phyloP scores from a whole-genome alignment of 2,329 filamentous ascomycete genomes.

The Trichoderma sp. region DNA sequence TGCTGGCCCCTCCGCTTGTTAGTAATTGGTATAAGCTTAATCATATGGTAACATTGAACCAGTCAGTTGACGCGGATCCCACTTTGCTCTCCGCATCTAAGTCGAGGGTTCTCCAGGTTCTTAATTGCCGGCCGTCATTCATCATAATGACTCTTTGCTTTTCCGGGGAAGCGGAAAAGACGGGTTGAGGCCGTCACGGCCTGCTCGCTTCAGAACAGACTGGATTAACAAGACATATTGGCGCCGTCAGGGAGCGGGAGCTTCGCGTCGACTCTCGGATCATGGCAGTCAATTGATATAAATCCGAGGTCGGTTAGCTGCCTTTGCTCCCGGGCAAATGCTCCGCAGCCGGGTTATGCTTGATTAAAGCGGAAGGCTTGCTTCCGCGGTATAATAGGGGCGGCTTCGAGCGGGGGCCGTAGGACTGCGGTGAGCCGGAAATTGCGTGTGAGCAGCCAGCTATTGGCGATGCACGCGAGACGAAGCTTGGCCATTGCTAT shows the following conservation, averaged over 20 bases:
- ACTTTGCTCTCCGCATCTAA: neutral
- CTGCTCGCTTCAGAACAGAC: neutral
- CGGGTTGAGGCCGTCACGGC: neutral
- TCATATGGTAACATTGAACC: neutral
- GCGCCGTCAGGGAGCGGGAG: no score
- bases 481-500: neutral
- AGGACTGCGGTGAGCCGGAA: neutral
- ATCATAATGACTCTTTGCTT: neutral
- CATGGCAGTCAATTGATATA: neutral
- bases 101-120: neutral
- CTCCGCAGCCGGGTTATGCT: constrained; percentile 38
- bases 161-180: neutral
- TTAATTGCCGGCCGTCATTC: neutral
- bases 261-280: neutral
- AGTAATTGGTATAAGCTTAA: neutral
- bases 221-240: neutral
- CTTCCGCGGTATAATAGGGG: constrained; percentile 37
- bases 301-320: neutral
- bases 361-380: constrained; percentile 36
- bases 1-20: neutral
- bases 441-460: neutral
- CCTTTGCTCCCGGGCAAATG: constrained; percentile 25
- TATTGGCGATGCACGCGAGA: neutral
- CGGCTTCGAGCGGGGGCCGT: neutral
- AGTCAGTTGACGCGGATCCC: neutral